Conservation (phyloP, 129 eudicot genomes). For the Pulicaria dysenterica region DNA sequence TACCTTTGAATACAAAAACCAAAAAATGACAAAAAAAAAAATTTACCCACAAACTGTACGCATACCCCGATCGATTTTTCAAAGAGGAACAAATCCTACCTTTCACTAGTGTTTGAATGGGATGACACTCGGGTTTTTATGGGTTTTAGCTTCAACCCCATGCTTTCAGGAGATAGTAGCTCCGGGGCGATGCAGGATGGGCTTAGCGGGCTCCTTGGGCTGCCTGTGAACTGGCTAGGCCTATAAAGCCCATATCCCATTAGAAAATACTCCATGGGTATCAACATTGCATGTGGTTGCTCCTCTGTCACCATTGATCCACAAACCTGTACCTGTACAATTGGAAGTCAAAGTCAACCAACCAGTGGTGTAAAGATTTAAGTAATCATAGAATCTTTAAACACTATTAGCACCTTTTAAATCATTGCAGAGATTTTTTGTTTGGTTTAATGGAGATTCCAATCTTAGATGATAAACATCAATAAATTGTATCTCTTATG, state of each 20-base stretch:
- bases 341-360: slow-evolving; percentile 21
- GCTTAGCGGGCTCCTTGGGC: slow-evolving; percentile 95
- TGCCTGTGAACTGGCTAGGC: slow-evolving; percentile 60
- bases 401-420: background rate
- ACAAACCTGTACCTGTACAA: slow-evolving; percentile 75
- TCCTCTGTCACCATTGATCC: slow-evolving; percentile 98
- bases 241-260: slow-evolving; percentile 86
- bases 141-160: slow-evolving; percentile 97
- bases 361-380: background rate
- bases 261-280: slow-evolving; percentile 91
- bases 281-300: slow-evolving; percentile 95
- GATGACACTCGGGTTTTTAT: slow-evolving; percentile 79
- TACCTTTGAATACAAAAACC: slow-evolving; percentile 29
- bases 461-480: background rate
- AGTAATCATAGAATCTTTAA: background rate
- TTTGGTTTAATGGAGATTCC: background rate
- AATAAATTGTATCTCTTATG: background rate
- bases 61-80: background rate
- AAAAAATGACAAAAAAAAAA: slow-evolving; percentile 16
- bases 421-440: background rate
- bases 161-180: slow-evolving; percentile 92
- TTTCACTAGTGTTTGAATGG: background rate
- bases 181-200: slow-evolving; percentile 87
- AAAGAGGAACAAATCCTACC: background rate
- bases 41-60: slow-evolving; percentile 32